phyloP scores from a whole-genome alignment of 768 basidiomycete genomes.

The Psilocybe tampanensis region DNA sequence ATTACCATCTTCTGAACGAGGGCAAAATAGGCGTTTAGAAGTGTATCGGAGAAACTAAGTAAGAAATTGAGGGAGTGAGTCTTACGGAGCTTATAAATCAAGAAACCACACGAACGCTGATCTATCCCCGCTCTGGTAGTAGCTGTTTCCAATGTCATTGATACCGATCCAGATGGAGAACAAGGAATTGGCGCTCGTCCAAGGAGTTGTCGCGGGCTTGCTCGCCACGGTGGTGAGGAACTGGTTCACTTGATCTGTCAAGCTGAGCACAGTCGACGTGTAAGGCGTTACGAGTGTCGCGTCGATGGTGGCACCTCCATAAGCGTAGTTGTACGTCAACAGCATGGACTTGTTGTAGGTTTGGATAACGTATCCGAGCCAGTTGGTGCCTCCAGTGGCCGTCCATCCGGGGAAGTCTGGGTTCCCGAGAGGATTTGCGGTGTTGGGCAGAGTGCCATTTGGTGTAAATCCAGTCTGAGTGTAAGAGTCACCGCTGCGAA shows the following conservation, averaged over 20 bases:
- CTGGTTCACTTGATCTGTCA: slow-evolving; percentile 64
- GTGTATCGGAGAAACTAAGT: slow-evolving; percentile 42
- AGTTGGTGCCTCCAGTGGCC: slow-evolving; percentile 58
- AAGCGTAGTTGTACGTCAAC: slow-evolving; percentile 68
- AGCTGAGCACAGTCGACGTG: slow-evolving; percentile 48
- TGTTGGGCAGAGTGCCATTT: slow-evolving; percentile 40
- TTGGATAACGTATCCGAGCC: slow-evolving; percentile 57
- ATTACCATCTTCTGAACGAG: slow-evolving; percentile 50
- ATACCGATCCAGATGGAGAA: slow-evolving; percentile 77
- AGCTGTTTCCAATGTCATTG: slow-evolving; percentile 68
- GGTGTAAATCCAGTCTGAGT: slow-evolving; percentile 55
- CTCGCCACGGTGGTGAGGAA: slow-evolving; percentile 49
- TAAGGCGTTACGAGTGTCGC: slow-evolving; percentile 57
- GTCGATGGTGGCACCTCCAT: slow-evolving; percentile 68
- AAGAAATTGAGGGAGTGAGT: background rate
- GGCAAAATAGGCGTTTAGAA: slow-evolving; percentile 52
- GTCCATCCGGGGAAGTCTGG: slow-evolving; percentile 57
- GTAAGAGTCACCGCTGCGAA: slow-evolving; percentile 56
- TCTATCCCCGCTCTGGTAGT: slow-evolving; percentile 46
- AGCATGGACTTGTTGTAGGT: slow-evolving; percentile 54
- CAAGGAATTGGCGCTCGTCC: slow-evolving; percentile 57
- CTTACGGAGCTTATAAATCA: background rate
- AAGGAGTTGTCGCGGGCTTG: slow-evolving; percentile 53
- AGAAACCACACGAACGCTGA: slow-evolving; percentile 41
- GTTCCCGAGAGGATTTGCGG: slow-evolving; percentile 54